A percentile compares a stretch with the other conserved stretches of the same genome.
These are phyloP conservation scores for Kazachstania africana DNA, from an alignment of 805 yeast species.

Conservation along the genomic window DNA sequence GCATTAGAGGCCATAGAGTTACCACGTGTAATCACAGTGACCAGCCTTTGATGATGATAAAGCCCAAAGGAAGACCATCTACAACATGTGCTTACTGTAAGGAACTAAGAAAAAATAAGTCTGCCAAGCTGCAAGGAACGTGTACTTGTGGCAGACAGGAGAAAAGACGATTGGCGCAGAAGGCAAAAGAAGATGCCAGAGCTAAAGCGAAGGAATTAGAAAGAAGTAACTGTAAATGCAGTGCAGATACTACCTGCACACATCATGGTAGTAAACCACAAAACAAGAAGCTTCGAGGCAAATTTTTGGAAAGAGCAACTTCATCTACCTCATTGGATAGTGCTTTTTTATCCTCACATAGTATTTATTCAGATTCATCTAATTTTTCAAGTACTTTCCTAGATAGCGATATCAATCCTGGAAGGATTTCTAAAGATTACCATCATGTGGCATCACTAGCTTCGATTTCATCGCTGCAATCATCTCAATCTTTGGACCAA, in stretches of 20 bases:
- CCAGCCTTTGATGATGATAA: slow-evolving; percentile 81
- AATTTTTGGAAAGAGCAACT: slow-evolving; percentile 4
- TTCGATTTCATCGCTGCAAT: slow-evolving; percentile 24
- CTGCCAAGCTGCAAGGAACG: slow-evolving; percentile 38
- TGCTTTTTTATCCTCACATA: slow-evolving; percentile 5
- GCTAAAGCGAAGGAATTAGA: slow-evolving; percentile 16
- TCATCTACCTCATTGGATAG: slow-evolving; percentile 10
- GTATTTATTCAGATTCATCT: slow-evolving; percentile 8
- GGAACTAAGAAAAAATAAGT: slow-evolving; percentile 55
- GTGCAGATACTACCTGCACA: slow-evolving; percentile 11
- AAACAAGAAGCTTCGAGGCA: slow-evolving; percentile 3
- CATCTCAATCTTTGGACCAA: slow-evolving; percentile 24
- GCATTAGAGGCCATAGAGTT: slow-evolving; percentile 94
- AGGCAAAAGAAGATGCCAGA: slow-evolving; percentile 24
- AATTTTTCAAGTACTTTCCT: slow-evolving; percentile 9
- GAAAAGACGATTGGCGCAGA: slow-evolving; percentile 28
- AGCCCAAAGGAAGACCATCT: slow-evolving; percentile 93
- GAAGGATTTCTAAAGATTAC: slow-evolving; percentile 22
- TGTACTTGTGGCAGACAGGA: slow-evolving; percentile 61
- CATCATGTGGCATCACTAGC: slow-evolving; percentile 21
- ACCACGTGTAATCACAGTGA: slow-evolving; percentile 89
- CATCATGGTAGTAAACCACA: slow-evolving; percentile 14
- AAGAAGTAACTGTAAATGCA: slow-evolving; percentile 28
- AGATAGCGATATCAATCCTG: slow-evolving; percentile 12
- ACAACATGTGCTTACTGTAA: slow-evolving; percentile 84